phyloP scores from a whole-genome alignment of 139 green algal species.

The Micromonas pusilla region DNA sequence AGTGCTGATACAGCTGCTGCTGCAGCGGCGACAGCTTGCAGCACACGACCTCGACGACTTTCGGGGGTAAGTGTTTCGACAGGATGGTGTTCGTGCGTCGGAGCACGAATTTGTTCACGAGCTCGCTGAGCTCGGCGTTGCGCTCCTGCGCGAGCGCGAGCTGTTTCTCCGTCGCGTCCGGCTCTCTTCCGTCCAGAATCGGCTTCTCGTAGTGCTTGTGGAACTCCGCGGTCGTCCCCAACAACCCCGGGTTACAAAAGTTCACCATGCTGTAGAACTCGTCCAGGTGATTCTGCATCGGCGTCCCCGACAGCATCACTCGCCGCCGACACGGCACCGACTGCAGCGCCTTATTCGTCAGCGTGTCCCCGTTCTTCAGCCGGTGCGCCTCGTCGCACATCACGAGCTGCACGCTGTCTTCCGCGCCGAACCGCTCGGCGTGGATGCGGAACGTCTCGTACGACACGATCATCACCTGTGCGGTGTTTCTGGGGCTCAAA shows the following conservation, averaged over 20 bases:
- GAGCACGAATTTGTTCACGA: slow-evolving; percentile 98
- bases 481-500: slow-evolving; percentile 5
- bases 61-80: slow-evolving; percentile 88
- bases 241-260: slow-evolving; percentile 91
- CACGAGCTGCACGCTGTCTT: slow-evolving; percentile 77
- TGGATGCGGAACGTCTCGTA: slow-evolving; percentile 98
- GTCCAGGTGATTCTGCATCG: slow-evolving; percentile 88
- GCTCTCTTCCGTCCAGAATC: slow-evolving; percentile 73
- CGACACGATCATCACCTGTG: slow-evolving; percentile 57
- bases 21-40: slow-evolving; percentile 85
- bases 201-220: slow-evolving; percentile 49
- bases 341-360: slow-evolving; percentile 82
- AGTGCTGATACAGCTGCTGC: slow-evolving; percentile 79
- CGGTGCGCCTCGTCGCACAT: slow-evolving; percentile 98
- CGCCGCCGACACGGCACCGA: slow-evolving; percentile 72
- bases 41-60: slow-evolving; percentile 94
- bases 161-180: slow-evolving; percentile 64
- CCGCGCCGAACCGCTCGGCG: slow-evolving; percentile 50
- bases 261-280: slow-evolving; percentile 94
- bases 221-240: slow-evolving; percentile 75
- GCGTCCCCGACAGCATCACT: slow-evolving; percentile 86
- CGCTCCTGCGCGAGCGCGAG: slow-evolving; percentile 52
- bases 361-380: slow-evolving; percentile 92
- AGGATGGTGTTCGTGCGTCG: slow-evolving; percentile 92
- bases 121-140: slow-evolving; percentile 64